phyloP scores from a whole-genome alignment of 192 early-diverging fungal species.

The Linnemannia hyalina region DNA sequence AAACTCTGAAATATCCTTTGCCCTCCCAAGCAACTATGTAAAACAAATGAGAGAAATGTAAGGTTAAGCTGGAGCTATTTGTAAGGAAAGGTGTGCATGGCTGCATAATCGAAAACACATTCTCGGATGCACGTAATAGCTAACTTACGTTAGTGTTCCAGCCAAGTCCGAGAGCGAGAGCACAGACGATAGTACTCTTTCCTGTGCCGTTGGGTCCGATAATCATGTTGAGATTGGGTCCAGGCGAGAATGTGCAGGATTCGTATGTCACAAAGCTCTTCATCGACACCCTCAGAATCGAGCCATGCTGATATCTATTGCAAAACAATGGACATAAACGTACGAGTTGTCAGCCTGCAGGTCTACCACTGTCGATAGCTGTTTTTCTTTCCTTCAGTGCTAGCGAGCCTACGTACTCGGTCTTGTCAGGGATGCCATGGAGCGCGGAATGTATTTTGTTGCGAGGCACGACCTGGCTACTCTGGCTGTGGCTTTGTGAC shows the following conservation, averaged over 20 bases:
- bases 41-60: neutral
- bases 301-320: constrained; percentile 68
- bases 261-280: constrained; percentile 99
- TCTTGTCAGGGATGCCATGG: constrained; percentile 22
- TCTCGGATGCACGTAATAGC: neutral
- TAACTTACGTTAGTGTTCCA: constrained; percentile 70
- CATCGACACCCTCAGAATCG: constrained; percentile 81
- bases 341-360: neutral
- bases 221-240: constrained; percentile 98
- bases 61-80: neutral
- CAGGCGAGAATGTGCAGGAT: constrained; percentile 84
- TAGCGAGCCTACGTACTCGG: constrained; percentile 22
- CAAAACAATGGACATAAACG: neutral
- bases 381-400: neutral
- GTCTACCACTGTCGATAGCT: neutral
- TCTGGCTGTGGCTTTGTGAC: constrained; percentile 7
- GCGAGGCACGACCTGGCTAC: constrained; percentile 6
- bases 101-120: neutral
- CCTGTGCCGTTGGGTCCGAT: constrained; percentile 98
- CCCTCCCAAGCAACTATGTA: constrained; percentile 81
- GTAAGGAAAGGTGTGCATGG: neutral
- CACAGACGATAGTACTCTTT: constrained; percentile 95
- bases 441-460: constrained; percentile 14
- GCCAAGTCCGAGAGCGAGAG: constrained; percentile 94
- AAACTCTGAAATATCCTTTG: constrained; percentile 91